These are phyloP conservation scores for Amniculicola lignicola DNA, from an alignment of 495 filamentous ascomycete species.

Conservation along the genomic window DNA sequence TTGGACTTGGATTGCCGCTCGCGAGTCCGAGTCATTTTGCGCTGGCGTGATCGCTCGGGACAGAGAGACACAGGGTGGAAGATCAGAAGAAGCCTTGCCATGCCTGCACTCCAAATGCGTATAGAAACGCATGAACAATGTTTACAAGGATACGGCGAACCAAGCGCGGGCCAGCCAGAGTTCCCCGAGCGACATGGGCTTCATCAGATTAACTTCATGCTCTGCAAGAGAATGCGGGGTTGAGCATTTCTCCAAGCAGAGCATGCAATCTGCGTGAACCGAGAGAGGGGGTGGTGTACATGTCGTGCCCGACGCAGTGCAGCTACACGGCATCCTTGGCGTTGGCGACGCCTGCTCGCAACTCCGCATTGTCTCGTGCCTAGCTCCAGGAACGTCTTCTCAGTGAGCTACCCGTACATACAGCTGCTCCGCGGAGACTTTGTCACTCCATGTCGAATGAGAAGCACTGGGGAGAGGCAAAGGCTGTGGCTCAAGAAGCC, in stretches of 20 bases:
- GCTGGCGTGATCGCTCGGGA: no score
- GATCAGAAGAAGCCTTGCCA: not conserved
- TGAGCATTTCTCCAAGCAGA: slow-evolving; percentile 22
- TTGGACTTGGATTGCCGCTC: no score
- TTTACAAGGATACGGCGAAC: no score
- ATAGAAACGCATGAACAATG: slow-evolving; percentile 3
- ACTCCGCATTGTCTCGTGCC: slow-evolving; percentile 16
- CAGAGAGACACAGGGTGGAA: no score
- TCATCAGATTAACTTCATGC: slow-evolving; percentile 26
- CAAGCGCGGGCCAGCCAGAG: slow-evolving; percentile 6
- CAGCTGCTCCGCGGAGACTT: not conserved
- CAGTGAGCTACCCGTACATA: no score
- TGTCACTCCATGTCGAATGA: slow-evolving; percentile 9
- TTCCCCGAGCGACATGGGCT: slow-evolving; percentile 10
- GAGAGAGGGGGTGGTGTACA: slow-evolving; percentile 6
- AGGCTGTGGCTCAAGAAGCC: slow-evolving; percentile 27
- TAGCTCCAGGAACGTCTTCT: slow-evolving; percentile 20
- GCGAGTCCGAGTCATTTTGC: no score
- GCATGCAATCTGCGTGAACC: slow-evolving; percentile 13
- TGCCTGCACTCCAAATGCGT: not conserved
- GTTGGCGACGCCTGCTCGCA: not conserved
- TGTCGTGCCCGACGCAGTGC: slow-evolving; percentile 10
- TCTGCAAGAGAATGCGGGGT: slow-evolving; percentile 32
- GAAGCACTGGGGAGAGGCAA: slow-evolving; percentile 6
- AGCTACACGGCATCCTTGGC: not conserved